phyloP scores from a whole-genome alignment of 108 stramenopile genomes.

The Cyclotella cryptica region DNA sequence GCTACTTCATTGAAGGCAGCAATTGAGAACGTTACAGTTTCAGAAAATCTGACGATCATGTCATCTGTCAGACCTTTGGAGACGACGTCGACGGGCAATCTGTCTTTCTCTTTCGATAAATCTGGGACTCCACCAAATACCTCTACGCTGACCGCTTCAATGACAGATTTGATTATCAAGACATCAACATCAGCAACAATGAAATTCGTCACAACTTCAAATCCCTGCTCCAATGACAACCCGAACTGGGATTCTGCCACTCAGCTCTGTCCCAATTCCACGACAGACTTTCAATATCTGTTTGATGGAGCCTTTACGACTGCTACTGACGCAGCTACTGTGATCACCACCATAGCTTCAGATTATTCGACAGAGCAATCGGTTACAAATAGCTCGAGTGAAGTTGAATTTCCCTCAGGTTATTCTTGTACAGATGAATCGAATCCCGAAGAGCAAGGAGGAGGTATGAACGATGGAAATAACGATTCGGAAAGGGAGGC shows the following conservation, averaged over 20 bases:
- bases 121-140: background rate
- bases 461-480: too few species aligned
- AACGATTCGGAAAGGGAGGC: background rate
- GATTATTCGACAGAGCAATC: background rate
- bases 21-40: too few species aligned
- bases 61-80: too few species aligned
- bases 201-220: background rate
- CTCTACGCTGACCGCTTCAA: background rate
- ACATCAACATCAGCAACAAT: background rate
- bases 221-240: constrained; percentile 25
- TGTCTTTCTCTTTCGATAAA: background rate
- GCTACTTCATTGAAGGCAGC: too few species aligned
- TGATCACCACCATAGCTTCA: background rate
- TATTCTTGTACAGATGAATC: constrained; percentile 5
- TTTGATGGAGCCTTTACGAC: constrained; percentile 2
- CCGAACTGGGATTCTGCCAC: constrained; percentile 10
- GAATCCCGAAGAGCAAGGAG: too few species aligned
- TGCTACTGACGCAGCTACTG: background rate
- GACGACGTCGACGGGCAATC: too few species aligned
- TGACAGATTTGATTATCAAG: background rate
- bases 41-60: too few species aligned
- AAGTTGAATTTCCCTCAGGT: background rate
- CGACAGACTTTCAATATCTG: background rate
- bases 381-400: background rate
- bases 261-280: constrained; percentile 13